Evolutionary conservation across 345 rosid species (phyloP).

Genomic region (Jatropha curcas): DNA sequence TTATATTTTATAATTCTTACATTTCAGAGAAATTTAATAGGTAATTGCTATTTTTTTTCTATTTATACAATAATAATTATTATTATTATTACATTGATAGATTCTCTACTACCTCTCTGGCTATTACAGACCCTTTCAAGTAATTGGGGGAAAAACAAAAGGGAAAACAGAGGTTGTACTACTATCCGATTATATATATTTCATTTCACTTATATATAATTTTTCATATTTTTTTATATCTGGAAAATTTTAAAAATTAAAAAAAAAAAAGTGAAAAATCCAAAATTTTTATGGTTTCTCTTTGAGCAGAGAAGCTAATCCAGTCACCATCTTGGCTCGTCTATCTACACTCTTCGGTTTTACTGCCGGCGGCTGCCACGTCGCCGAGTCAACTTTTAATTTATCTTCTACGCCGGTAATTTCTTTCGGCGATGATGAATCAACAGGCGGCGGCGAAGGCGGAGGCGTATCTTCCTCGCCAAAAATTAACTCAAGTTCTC

Average conservation of each 20-base stretch:
- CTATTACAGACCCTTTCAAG: constrained; percentile 8
- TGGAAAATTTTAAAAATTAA: constrained; percentile 17
- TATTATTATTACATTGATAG: constrained; percentile 19
- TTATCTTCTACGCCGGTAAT: constrained; percentile 9
- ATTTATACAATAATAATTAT: not conserved
- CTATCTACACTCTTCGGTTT: constrained; percentile 57
- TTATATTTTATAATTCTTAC: not conserved
- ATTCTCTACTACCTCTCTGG: constrained; percentile 15
- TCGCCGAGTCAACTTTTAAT: constrained; percentile 11
- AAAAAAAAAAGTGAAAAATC: constrained; percentile 20
- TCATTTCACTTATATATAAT: constrained; percentile 2
- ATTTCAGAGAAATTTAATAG: not conserved
- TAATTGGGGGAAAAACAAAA: not conserved
- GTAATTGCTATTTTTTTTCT: constrained; percentile 5
- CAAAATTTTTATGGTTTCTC: constrained; percentile 66
- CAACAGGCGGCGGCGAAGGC: constrained; percentile 14
- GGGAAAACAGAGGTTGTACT: constrained; percentile 14
- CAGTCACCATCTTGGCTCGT: constrained; percentile 74
- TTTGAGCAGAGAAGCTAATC: constrained; percentile 79
- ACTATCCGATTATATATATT: constrained; percentile 29
- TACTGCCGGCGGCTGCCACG: constrained; percentile 63
- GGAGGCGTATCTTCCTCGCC: constrained; percentile 37
- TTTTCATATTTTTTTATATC: constrained; percentile 20
- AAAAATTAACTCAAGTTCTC: constrained; percentile 66
- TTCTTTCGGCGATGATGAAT: constrained; percentile 10